Evolutionary conservation across 371 early-diverging fungal species (phyloP).

Genomic region (Coemansia sp.): DNA sequence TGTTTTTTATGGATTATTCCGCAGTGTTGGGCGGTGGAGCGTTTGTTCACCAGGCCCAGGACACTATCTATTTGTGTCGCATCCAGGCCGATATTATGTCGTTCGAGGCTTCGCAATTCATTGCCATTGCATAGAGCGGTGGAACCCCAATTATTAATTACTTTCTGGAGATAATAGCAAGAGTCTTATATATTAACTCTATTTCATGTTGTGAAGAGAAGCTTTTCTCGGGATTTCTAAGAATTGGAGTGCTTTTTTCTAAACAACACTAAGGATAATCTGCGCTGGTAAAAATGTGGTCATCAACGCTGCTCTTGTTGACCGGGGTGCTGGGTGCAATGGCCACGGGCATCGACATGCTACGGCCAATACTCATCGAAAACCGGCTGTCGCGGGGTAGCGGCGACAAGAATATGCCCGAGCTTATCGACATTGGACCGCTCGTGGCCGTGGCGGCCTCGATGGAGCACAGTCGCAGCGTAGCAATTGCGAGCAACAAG

Average conservation of each 20-base stretch:
- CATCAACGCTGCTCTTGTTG: not conserved
- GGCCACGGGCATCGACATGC: not conserved
- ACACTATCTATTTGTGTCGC: constrained; percentile 29
- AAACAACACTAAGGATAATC: too few species aligned
- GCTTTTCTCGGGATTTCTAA: too few species aligned
- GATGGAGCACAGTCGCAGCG: constrained; percentile 4
- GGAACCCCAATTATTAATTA: not conserved
- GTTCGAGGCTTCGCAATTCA: not conserved
- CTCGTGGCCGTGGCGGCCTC: constrained; percentile 19
- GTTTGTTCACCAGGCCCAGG: constrained; percentile 14
- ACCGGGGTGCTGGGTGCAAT: not conserved
- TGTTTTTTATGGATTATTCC: constrained; percentile 33
- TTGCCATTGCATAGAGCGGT: not conserved
- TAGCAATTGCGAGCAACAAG: too few species aligned
- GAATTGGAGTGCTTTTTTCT: not conserved
- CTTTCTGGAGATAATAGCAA: too few species aligned
- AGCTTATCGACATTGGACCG: constrained; percentile 20
- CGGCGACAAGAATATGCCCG: constrained; percentile 22
- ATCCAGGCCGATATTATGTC: constrained; percentile 15
- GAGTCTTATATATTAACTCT: too few species aligned
- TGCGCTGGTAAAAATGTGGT: too few species aligned
- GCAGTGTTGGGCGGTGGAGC: constrained; percentile 4
- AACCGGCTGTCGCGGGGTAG: constrained; percentile 11
- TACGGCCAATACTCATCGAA: not conserved
- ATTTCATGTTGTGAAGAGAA: not conserved